Conservation (phyloP, 805 yeast species). For the Candida sakaeoensis region DNA sequence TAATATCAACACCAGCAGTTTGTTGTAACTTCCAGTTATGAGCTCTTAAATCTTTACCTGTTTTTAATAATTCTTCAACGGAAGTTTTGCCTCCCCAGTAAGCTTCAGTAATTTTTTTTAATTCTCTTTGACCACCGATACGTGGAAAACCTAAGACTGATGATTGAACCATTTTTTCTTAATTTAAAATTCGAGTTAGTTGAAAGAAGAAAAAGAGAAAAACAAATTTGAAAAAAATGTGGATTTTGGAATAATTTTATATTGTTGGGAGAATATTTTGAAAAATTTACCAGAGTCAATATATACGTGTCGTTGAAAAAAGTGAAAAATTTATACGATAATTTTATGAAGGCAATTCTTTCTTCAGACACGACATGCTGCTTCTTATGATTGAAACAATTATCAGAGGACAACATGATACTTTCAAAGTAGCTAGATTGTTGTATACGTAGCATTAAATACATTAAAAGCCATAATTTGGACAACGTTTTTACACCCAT, state of each 20-base stretch:
- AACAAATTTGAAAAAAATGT: constrained; percentile 1
- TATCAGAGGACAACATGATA: no score
- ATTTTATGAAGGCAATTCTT: no score
- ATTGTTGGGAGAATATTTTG: constrained; percentile 1
- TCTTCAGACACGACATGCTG: no score
- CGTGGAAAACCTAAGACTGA: constrained; percentile 99
- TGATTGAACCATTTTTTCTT: constrained; percentile 79
- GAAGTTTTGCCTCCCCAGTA: constrained; percentile 96
- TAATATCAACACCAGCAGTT: constrained; percentile 94
- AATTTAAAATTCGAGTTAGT: background rate
- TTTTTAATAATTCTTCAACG: constrained; percentile 81
- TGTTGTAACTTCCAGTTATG: constrained; percentile 97
- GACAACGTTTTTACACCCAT: constrained; percentile 1
- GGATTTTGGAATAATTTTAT: constrained; percentile 1
- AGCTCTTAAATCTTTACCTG: constrained; percentile 93
- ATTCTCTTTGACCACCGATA: constrained; percentile 99
- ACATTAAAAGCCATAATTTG: background rate
- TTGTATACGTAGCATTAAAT: background rate
- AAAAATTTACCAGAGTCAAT: constrained; percentile 3
- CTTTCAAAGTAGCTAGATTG: background rate
- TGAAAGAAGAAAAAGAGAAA: constrained; percentile 5
- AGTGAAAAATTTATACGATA: constrained; percentile 3
- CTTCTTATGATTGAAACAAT: no score
- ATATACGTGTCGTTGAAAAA: constrained; percentile 1
- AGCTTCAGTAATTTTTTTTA: constrained; percentile 97